A percentile compares a stretch with the other conserved stretches of the same genome.
Conservation (phyloP, 1,139 yeast species). For the Taiozyma onychis region DNA sequence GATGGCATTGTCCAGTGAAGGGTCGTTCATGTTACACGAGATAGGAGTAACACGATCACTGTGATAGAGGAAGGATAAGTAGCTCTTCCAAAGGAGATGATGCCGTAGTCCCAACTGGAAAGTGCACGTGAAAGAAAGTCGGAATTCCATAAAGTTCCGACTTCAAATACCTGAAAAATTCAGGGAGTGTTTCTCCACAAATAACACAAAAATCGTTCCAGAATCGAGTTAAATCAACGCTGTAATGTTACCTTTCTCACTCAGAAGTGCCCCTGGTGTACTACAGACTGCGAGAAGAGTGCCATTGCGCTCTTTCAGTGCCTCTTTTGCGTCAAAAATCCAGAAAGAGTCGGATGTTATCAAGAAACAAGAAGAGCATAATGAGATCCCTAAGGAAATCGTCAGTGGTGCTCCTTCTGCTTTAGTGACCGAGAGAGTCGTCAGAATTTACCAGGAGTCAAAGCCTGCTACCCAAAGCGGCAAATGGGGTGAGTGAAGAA, state of each 20-base stretch:
- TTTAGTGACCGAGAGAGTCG: constrained; percentile 56
- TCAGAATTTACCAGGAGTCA: constrained; percentile 71
- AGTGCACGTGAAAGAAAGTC: not conserved
- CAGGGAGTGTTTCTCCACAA: not conserved
- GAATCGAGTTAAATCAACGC: not conserved
- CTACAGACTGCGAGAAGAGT: not conserved
- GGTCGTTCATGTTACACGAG: constrained; percentile 11
- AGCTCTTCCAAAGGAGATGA: too few relatives aligned
- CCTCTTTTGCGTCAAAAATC: not conserved
- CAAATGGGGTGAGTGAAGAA: constrained; percentile 23
- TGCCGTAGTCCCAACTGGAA: too few relatives aligned
- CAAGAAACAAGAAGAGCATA: constrained; percentile 18
- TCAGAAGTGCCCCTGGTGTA: not conserved
- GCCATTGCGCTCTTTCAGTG: not conserved
- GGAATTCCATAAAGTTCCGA: not conserved
- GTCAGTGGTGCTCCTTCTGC: constrained; percentile 80
- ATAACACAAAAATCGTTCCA: not conserved
- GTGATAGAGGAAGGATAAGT: not conserved
- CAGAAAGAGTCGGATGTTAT: constrained; percentile 6
- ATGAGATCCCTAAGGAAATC: constrained; percentile 45
- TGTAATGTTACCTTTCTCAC: not conserved
- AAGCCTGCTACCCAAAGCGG: constrained; percentile 85
- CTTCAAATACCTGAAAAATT: not conserved
- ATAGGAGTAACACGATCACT: not conserved
- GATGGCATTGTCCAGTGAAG: constrained; percentile 25